These are phyloP conservation scores for Pythium aphanidermatum DNA, from an alignment of 352 stramenopile species.

Conservation along the genomic window DNA sequence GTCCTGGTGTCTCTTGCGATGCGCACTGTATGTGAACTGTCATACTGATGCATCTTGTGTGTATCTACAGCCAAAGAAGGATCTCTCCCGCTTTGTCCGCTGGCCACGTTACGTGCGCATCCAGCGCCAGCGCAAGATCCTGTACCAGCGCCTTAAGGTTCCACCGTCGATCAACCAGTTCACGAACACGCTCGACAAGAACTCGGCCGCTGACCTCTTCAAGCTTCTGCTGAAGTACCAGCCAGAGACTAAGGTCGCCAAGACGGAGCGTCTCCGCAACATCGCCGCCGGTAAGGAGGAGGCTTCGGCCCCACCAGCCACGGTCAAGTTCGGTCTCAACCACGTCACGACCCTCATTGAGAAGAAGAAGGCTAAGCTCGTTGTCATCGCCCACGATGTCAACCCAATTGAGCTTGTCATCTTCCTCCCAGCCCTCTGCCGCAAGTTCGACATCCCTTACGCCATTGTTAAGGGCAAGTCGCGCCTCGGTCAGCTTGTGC, in stretches of 20 bases:
- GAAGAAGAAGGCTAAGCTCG: slow-evolving; percentile 99
- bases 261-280: slow-evolving; percentile 96
- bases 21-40: no score
- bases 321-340: slow-evolving; percentile 99
- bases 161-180: slow-evolving; percentile 99
- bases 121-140: slow-evolving; percentile 98
- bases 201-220: slow-evolving; percentile 97
- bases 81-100: slow-evolving; percentile 98
- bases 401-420: slow-evolving; percentile 98
- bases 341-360: slow-evolving; percentile 99
- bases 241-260: slow-evolving; percentile 97
- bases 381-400: slow-evolving; percentile 99
- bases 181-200: slow-evolving; percentile 97
- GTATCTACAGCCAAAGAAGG: slow-evolving; percentile 92
- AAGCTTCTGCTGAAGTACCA: slow-evolving; percentile 99
- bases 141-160: slow-evolving; percentile 99
- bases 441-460: slow-evolving; percentile 99
- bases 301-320: slow-evolving; percentile 77
- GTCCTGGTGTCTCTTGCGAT: no score
- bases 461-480: slow-evolving; percentile 99
- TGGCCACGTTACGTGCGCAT: slow-evolving; percentile 99
- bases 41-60: no score
- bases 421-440: slow-evolving; percentile 96
- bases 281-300: slow-evolving; percentile 93
- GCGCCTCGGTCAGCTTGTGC: slow-evolving; percentile 96